These are phyloP conservation scores for Puccinia hordei DNA, from an alignment of 1,284 basidiomycete genomes.

Conservation along the genomic window DNA sequence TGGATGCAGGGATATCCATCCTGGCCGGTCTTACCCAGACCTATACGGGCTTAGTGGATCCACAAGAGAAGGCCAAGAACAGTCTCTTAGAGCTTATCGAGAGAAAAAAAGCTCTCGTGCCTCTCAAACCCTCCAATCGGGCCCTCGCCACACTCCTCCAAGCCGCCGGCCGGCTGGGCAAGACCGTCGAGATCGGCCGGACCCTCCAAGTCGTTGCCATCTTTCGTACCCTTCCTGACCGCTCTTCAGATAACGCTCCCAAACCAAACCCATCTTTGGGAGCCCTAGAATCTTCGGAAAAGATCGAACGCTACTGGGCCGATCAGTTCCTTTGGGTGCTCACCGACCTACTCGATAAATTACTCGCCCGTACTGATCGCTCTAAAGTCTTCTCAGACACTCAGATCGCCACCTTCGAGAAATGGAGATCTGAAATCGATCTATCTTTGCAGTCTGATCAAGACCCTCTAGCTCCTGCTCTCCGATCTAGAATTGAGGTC, in stretches of 20 bases:
- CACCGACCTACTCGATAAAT: conserved; percentile 36
- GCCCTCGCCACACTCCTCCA: conserved; percentile 34
- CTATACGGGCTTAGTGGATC: neutral
- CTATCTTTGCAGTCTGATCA: neutral
- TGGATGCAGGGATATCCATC: neutral
- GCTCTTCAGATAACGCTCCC: neutral
- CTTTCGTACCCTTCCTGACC: conserved; percentile 2
- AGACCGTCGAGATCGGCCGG: neutral
- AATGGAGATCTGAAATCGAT: conserved; percentile 34
- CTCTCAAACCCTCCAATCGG: conserved; percentile 22
- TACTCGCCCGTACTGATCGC: neutral
- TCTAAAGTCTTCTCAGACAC: neutral
- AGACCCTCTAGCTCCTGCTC: neutral
- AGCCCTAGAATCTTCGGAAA: neutral
- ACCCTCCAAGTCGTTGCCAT: neutral
- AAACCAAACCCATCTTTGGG: neutral
- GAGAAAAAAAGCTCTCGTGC: neutral
- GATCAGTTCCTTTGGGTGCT: conserved; percentile 37
- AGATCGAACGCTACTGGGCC: conserved; percentile 32
- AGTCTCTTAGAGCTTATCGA: neutral
- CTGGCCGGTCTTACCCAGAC: conserved; percentile 18
- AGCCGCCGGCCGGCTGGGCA: conserved; percentile 12
- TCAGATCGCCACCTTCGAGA: neutral
- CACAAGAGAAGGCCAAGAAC: neutral
- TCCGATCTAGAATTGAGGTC: conserved; percentile 26